phyloP scores from a whole-genome alignment of 2,329 filamentous ascomycete genomes.

The Diplodia seriata region DNA sequence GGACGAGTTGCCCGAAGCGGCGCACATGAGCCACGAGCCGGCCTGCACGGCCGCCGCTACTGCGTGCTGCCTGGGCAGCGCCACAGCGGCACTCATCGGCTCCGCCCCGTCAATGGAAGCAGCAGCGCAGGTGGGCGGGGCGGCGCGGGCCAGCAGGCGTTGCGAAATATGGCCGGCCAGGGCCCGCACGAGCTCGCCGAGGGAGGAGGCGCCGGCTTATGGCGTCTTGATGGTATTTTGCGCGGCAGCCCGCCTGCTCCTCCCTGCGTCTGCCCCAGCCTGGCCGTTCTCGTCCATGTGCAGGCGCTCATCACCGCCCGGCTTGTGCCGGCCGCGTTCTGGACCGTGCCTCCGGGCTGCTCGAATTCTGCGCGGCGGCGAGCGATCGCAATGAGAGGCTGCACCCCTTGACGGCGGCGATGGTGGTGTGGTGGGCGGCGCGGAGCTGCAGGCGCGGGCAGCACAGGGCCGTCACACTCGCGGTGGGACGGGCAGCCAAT shows the following conservation, averaged over 20 bases:
- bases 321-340: constrained; percentile 16
- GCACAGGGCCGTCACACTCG: constrained; percentile 13
- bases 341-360: constrained; percentile 18
- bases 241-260: too few relatives aligned
- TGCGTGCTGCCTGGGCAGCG: background rate
- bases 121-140: background rate
- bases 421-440: background rate
- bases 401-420: background rate
- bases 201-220: too few relatives aligned
- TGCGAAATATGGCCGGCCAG: constrained; percentile 20
- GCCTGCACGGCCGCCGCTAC: constrained; percentile 13
- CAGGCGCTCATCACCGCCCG: background rate
- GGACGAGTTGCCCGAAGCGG: constrained; percentile 6
- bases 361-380: background rate
- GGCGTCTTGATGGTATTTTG: background rate
- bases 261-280: background rate
- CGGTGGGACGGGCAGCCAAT: constrained; percentile 13
- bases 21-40: constrained; percentile 7
- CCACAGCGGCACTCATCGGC: constrained; percentile 21
- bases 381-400: constrained; percentile 28
- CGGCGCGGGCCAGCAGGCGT: background rate
- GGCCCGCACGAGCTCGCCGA: background rate
- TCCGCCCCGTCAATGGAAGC: background rate
- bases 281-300: constrained; percentile 10
- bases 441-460: constrained; percentile 18